Evolutionary conservation across 2,329 filamentous ascomycete species (phyloP).

Genomic region (Stagonosporopsis rhizophila): DNA sequence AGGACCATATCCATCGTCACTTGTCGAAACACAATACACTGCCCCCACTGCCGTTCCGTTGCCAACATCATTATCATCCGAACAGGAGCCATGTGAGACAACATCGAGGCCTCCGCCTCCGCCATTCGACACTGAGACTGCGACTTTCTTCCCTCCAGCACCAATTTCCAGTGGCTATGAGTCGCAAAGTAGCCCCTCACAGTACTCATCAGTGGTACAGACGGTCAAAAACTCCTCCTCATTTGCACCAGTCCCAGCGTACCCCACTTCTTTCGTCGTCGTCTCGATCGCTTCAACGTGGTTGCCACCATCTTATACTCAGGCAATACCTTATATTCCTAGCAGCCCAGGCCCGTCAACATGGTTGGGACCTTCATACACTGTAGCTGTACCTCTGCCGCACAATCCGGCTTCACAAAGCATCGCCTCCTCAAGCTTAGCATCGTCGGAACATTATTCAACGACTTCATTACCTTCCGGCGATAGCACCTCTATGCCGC

Average conservation of each 20-base stretch:
- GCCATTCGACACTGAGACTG: constrained; percentile 17
- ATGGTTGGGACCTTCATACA: constrained; percentile 12
- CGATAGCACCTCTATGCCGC: not conserved
- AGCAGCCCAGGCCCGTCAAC: constrained; percentile 3
- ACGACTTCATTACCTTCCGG: not conserved
- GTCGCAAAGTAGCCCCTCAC: not conserved
- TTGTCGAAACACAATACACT: constrained; percentile 10
- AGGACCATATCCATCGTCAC: constrained; percentile 8
- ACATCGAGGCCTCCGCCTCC: constrained; percentile 4
- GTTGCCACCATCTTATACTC: constrained; percentile 13
- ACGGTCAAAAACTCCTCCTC: not conserved
- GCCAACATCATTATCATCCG: constrained; percentile 5
- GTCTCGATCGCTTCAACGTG: constrained; percentile 15
- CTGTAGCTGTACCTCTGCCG: constrained; percentile 6
- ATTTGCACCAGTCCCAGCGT: not conserved
- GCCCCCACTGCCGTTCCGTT: not conserved
- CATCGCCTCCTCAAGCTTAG: not conserved
- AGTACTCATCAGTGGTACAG: not conserved
- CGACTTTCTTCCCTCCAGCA: not conserved
- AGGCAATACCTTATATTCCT: constrained; percentile 9
- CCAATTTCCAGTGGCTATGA: constrained; percentile 2
- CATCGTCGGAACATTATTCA: not conserved
- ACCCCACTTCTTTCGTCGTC: constrained; percentile 4
- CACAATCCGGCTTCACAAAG: not conserved
- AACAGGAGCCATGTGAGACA: constrained; percentile 18